Evolutionary conservation across 257 asterid species (phyloP).

Genomic region (Pogostemon cablin): DNA sequence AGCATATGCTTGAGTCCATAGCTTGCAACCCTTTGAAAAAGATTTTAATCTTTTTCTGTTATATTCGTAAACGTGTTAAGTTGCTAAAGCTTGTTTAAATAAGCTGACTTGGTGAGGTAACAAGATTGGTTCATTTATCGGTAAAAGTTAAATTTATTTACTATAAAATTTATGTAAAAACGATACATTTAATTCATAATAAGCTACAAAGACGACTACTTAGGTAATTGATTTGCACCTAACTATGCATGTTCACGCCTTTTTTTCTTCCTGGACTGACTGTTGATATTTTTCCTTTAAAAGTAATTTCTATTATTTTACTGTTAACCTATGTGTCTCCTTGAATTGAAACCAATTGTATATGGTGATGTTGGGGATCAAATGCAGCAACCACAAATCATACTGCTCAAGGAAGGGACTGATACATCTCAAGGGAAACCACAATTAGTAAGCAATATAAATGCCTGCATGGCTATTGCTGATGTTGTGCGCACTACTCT

Average conservation of each 20-base stretch:
- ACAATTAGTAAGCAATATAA: constrained; percentile 90
- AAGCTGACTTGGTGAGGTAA: constrained; percentile 1
- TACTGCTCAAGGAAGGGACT: constrained; percentile 96
- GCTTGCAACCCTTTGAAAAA: constrained; percentile 1
- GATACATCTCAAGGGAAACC: constrained; percentile 99
- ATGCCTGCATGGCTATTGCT: constrained; percentile 87
- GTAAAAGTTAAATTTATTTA: background rate
- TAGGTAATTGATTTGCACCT: background rate
- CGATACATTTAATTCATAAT: background rate
- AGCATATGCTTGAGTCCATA: background rate
- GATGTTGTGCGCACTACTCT: constrained; percentile 93
- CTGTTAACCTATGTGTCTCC: background rate
- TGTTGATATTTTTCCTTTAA: constrained; percentile 3
- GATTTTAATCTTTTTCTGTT: background rate
- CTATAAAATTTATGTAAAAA: background rate
- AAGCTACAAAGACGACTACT: background rate
- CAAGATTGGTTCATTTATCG: background rate
- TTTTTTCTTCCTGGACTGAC: background rate
- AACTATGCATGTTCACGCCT: background rate
- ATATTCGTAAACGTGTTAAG: background rate
- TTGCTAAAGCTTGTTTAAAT: background rate
- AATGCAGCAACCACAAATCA: constrained; percentile 98
- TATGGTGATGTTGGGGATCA: constrained; percentile 22
- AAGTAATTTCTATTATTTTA: background rate
- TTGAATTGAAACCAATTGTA: constrained; percentile 19